Evolutionary conservation across 192 early-diverging fungal species (phyloP), one percentile per base, ranked within the genome.

Genomic region (Coemansia sp.): DNA sequence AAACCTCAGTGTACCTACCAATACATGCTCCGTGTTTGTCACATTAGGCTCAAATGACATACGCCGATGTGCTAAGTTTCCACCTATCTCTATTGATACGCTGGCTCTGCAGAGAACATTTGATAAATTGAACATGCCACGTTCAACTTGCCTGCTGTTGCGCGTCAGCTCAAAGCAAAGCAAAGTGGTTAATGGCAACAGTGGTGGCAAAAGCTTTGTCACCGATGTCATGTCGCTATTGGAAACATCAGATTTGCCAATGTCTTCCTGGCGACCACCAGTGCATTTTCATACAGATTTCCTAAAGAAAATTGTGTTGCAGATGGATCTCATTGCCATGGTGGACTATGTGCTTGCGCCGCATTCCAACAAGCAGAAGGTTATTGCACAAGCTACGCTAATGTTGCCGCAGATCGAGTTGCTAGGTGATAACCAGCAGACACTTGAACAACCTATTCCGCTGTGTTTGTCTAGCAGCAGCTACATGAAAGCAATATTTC

Each of bases 311-410:
- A 66, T 78, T 66, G 72, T 83, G 46, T 68, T 83, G 17, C 67
- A 70, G 55, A 68, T 83, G 23, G 80, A 71, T 6, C 73, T 83
- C 19, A 58, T 83, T 39, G 72, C 72, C 29, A 63, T 78, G 67
- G 67, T 66, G 8, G 80, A 83, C 61, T 76, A 78, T 24, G 72
- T 61, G 29, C 69, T 74, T 46, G 46, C 68, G 20, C 71, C 80
- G 19, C 36, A 61, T 6, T 55, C 65, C 14, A 53, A 59, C 57
- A 66, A 77, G 31, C 65, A 70, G 25, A 68, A 66, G 42, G 31
- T 78, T 22, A 23, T 83, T 39, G 80, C 80, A n/a, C 69, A 69
- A 25, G 72, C 72, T 8, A 72, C 64, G 21, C 25, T 83, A 59
- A 50, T 59, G 17, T 39, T 83, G 32, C 76, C 80, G n/a, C 64